Evolutionary conservation across 176 grass and related monocot species (phyloP), one percentile per base, ranked within the genome.

Genomic region (Ampelocalamus luodianensis): DNA sequence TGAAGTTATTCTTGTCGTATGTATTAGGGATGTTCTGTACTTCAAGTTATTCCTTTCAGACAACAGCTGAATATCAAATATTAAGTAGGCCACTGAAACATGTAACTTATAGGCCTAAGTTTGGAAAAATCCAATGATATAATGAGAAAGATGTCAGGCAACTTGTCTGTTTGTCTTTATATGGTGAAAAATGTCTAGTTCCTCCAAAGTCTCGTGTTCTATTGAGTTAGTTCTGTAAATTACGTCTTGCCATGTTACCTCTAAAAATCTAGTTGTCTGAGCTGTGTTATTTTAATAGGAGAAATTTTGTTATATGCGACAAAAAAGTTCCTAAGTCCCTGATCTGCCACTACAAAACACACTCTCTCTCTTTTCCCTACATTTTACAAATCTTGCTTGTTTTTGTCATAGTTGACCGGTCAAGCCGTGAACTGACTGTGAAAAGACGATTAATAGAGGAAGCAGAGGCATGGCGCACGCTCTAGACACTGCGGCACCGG

Each of bases 1-100:
- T 74, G 43, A 85, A 74, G 61, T 85, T 85, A n/a, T 50, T 85
- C 66, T 85, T 86, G 67, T 29, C 64, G 32, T 73, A n/a, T 82
- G 70, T 87, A 9, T 58, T 23, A 55, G 43, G 53, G 69, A 71
- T 75, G 85, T 61, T 39, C 61, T 60, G 20, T 61, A 71, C 73
- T 53, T 46, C 26, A 34, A 34, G 39, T 65, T 67, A 68, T 88
- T 82, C 67, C 59, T 79, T 63, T 48, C 42, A 37, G 68, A 80
- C 51, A 74, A 49, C 55, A 84, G 68, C 53, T 67, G 16, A 50
- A 50, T 77, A 48, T 22, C 68, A 63, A 66, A 58, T 34, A 68
- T 67, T 54, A 68, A 64, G 32, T 79, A 77, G 65, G 44, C 23
- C 56, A 49, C 17, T 62, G 32, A 76, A 80, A 49, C 73, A n/a